Conservation (phyloP, 305 asterid genomes). For the Rubia peregrina region DNA sequence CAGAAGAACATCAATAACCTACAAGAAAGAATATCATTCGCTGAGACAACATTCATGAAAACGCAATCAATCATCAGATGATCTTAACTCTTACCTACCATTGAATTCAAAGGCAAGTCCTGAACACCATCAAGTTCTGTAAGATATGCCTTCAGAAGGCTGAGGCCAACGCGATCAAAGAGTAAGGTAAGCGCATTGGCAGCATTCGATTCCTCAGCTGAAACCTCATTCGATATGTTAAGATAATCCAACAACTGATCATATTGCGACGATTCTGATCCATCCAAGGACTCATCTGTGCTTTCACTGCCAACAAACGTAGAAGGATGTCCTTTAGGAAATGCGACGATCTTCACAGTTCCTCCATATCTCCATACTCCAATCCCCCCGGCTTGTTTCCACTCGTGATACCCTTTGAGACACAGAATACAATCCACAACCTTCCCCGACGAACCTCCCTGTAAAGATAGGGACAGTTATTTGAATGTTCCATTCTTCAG, state of each 20-base stretch:
- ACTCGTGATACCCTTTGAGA: conserved; percentile 81
- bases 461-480: conserved; percentile 8
- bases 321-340: conserved; percentile 57
- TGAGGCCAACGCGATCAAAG: conserved; percentile 65
- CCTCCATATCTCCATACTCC: conserved; percentile 97
- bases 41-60: not conserved
- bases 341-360: conserved; percentile 70
- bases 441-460: conserved; percentile 95
- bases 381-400: conserved; percentile 83
- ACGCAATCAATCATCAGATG: conserved; percentile 9
- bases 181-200: conserved; percentile 57
- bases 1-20: conserved; percentile 67
- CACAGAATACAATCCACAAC: conserved; percentile 93
- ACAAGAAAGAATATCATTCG: conserved; percentile 6
- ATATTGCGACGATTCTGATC: conserved; percentile 71
- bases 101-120: conserved; percentile 70
- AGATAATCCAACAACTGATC: conserved; percentile 69
- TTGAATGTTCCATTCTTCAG: not conserved
- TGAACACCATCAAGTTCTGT: conserved; percentile 45
- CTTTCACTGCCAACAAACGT: conserved; percentile 61
- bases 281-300: conserved; percentile 68
- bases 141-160: conserved; percentile 61
- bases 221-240: conserved; percentile 45
- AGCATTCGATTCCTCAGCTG: conserved; percentile 57
- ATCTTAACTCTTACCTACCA: conserved; percentile 65